phyloP scores from a whole-genome alignment of 1,284 basidiomycete genomes.

The Cryptococcus sp. region DNA sequence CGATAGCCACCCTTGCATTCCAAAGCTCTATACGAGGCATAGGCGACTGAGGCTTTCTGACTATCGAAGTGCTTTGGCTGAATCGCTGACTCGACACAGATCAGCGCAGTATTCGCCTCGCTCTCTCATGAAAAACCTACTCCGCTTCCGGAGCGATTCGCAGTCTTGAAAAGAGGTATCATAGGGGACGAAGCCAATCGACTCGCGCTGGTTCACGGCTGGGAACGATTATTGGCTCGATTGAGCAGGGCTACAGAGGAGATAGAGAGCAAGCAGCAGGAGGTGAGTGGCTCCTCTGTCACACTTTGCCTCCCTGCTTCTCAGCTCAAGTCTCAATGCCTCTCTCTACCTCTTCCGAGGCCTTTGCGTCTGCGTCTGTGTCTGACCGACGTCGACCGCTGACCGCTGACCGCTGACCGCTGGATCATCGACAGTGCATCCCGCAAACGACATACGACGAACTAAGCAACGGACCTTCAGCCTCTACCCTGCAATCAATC shows the following conservation, averaged over 20 bases:
- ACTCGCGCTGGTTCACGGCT: conserved; percentile 60
- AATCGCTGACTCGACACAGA: conserved; percentile 39
- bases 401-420: too few species aligned
- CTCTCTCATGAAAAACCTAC: conserved; percentile 56
- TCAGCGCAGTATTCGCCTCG: conserved; percentile 63
- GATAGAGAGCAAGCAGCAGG: conserved; percentile 55
- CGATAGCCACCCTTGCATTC: neutral
- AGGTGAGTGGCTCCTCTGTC: conserved; percentile 22
- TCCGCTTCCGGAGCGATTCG: conserved; percentile 62
- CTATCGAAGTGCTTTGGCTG: neutral
- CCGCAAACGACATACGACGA: conserved; percentile 61
- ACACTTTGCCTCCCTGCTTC: neutral
- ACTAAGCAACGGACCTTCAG: conserved; percentile 55
- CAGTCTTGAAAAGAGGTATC: conserved; percentile 62
- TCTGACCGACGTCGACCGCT: neutral
- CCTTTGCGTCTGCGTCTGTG: too few species aligned
- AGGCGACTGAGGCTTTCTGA: too few species aligned
- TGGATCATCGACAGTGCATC: conserved; percentile 57
- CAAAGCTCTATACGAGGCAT: too few species aligned
- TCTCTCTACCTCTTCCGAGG: too few species aligned
- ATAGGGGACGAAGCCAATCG: conserved; percentile 51
- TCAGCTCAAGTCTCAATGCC: neutral
- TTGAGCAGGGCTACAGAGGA: conserved; percentile 58
- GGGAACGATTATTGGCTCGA: conserved; percentile 61
- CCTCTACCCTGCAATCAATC: conserved; percentile 56